Evolutionary conservation across 2,329 filamentous ascomycete species (phyloP).

Genomic region (Rutstroemia sp.): DNA sequence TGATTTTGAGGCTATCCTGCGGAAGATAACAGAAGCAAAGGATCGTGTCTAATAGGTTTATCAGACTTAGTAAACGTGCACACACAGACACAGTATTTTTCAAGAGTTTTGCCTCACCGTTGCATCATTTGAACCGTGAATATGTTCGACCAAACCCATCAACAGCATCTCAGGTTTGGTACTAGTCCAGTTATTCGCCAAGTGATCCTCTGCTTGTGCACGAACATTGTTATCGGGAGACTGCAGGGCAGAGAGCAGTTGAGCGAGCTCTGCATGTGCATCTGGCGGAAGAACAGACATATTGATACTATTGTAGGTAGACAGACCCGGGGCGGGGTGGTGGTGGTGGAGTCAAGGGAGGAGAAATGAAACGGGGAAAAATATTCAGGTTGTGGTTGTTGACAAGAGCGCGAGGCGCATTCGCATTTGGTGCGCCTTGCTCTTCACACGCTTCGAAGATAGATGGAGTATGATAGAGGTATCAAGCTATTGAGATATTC

Average conservation of each 20-base stretch:
- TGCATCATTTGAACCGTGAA: conserved; percentile 58
- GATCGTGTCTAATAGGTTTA: conserved; percentile 62
- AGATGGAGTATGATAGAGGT: too few species aligned
- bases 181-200: conserved; percentile 84
- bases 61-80: neutral
- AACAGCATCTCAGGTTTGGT: conserved; percentile 78
- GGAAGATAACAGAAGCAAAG: conserved; percentile 89
- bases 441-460: too few species aligned
- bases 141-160: conserved; percentile 91
- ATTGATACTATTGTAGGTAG: conserved; percentile 7
- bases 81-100: too few species aligned
- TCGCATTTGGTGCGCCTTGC: neutral
- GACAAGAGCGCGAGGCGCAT: conserved; percentile 5
- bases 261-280: conserved; percentile 73
- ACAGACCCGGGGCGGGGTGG: neutral
- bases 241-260: conserved; percentile 83
- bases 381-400: neutral
- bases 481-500: too few species aligned
- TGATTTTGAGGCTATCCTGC: conserved; percentile 84
- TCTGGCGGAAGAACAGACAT: conserved; percentile 87
- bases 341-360: neutral
- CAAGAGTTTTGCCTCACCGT: conserved; percentile 21
- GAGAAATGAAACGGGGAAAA: neutral
- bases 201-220: conserved; percentile 79
- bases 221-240: conserved; percentile 82